Evolutionary conservation across 2,329 filamentous ascomycete species (phyloP).

Genomic region (Penicillium concentricum): DNA sequence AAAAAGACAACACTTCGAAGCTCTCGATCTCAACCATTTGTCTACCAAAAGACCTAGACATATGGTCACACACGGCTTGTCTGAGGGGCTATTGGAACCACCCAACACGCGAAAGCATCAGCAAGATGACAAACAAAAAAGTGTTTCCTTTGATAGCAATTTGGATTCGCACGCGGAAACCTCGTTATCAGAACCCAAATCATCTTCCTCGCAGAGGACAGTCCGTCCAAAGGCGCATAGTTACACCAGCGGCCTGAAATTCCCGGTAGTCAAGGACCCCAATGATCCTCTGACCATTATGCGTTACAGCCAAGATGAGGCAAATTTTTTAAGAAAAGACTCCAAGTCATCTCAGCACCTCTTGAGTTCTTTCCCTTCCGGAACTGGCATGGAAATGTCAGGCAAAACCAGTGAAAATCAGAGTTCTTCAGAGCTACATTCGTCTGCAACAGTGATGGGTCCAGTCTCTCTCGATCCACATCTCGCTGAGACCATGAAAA

Average conservation of each 20-base stretch:
- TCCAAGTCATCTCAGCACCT: conserved; percentile 19
- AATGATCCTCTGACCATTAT: conserved; percentile 62
- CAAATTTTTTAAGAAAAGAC: conserved; percentile 50
- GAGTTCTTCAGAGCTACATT: conserved; percentile 18
- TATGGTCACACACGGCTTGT: background rate
- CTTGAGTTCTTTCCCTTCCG: conserved; percentile 8
- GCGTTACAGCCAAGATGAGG: conserved; percentile 65
- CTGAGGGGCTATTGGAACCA: background rate
- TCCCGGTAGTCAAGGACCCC: conserved; percentile 75
- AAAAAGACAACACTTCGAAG: conserved; percentile 1
- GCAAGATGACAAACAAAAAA: conserved; percentile 1
- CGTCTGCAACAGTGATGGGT: conserved; percentile 19
- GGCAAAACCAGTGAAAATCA: conserved; percentile 6
- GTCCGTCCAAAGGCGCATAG: conserved; percentile 28
- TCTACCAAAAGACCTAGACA: conserved; percentile 11
- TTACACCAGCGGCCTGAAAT: conserved; percentile 56
- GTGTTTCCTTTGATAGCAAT: conserved; percentile 3
- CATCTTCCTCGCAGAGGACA: conserved; percentile 28
- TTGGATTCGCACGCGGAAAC: conserved; percentile 3
- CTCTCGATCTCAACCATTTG: background rate
- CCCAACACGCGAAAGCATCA: background rate
- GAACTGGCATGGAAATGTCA: conserved; percentile 1
- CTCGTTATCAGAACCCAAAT: conserved; percentile 20
- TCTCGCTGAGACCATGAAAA: conserved; percentile 17
- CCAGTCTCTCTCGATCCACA: conserved; percentile 16